phyloP scores from a whole-genome alignment of 345 rosid genomes.

The Camelina neglecta region DNA sequence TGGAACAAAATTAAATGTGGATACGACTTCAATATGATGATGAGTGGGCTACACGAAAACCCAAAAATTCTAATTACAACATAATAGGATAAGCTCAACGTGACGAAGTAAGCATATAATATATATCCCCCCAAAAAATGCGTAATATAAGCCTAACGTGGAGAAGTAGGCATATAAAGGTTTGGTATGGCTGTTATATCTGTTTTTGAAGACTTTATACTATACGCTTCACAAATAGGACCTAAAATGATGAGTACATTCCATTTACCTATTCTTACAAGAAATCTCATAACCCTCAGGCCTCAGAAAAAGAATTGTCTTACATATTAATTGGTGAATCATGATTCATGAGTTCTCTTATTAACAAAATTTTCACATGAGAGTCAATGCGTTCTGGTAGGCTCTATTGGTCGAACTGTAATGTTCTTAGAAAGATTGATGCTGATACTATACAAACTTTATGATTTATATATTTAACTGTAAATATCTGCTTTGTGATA shows the following conservation, averaged over 20 bases:
- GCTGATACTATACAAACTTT: not conserved
- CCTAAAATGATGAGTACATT: not conserved
- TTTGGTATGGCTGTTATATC: constrained; percentile 47
- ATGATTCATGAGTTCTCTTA: not conserved
- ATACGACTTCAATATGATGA: constrained; percentile 29
- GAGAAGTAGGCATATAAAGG: constrained; percentile 35
- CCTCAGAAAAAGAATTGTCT: not conserved
- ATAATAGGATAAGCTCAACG: constrained; percentile 36
- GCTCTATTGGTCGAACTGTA: constrained; percentile 15
- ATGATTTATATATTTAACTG: not conserved
- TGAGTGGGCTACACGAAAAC: constrained; percentile 38
- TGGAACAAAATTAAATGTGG: constrained; percentile 23
- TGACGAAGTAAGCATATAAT: constrained; percentile 37
- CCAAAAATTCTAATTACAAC: constrained; percentile 17
- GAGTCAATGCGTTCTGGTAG: constrained; percentile 25
- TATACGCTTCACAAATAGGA: constrained; percentile 27
- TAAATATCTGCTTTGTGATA: not conserved
- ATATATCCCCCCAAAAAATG: constrained; percentile 4
- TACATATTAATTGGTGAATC: not conserved
- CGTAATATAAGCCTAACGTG: constrained; percentile 40
- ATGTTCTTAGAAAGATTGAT: constrained; percentile 21
- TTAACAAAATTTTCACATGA: constrained; percentile 8
- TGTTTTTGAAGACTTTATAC: constrained; percentile 40
- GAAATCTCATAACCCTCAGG: constrained; percentile 7
- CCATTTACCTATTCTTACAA: constrained; percentile 27